phyloP scores from a whole-genome alignment of 805 yeast species.

The Ogataea nakhonphanomensis region DNA sequence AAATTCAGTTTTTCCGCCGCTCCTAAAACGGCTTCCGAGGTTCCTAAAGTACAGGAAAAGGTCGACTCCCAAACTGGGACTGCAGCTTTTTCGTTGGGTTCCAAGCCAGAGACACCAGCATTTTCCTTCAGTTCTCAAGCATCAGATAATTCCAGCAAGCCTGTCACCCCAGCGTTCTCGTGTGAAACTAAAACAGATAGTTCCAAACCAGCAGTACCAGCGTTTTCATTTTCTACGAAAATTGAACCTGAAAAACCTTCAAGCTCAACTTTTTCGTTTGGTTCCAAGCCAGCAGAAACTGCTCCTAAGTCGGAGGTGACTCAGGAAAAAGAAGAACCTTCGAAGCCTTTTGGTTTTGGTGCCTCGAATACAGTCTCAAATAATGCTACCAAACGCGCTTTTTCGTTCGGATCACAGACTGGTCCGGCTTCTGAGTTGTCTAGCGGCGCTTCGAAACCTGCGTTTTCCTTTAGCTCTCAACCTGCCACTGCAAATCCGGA shows the following conservation, averaged over 20 bases:
- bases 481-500: too few species aligned
- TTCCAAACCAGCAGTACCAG: constrained; percentile 1
- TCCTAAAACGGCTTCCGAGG: too few species aligned
- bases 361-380: too few species aligned
- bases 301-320: neutral
- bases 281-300: constrained; percentile 1
- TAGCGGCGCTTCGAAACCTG: neutral
- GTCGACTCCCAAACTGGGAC: neutral
- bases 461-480: neutral
- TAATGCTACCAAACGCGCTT: too few species aligned
- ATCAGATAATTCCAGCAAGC: neutral
- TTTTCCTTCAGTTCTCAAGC: neutral
- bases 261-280: constrained; percentile 1
- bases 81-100: neutral
- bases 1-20: too few species aligned
- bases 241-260: constrained; percentile 1
- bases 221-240: constrained; percentile 13
- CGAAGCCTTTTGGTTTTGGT: too few species aligned
- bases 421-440: too few species aligned
- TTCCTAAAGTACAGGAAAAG: too few species aligned
- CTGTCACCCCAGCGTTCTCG: neutral
- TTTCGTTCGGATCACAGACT: too few species aligned
- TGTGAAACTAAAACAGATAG: neutral
- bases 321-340: too few species aligned
- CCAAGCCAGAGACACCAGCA: neutral